Evolutionary conservation across 257 asterid species (phyloP).

Genomic region (Datura wrightii): DNA sequence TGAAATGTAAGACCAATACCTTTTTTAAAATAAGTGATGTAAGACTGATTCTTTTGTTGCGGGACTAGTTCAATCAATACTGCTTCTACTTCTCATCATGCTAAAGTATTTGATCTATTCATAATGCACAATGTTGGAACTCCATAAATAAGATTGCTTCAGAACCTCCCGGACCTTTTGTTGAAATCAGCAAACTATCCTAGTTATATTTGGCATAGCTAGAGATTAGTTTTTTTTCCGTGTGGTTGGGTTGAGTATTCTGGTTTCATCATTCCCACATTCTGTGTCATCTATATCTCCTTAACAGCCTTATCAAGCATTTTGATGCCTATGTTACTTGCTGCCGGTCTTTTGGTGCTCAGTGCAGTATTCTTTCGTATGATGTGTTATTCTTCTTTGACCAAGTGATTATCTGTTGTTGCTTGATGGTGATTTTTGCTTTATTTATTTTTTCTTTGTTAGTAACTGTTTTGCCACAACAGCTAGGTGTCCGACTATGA

Average conservation of each 20-base stretch:
- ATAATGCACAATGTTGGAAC: not conserved
- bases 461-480: not conserved
- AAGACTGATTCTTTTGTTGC: no score
- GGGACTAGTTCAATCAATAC: not conserved
- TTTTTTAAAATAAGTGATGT: no score
- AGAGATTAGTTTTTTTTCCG: not conserved
- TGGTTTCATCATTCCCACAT: not conserved
- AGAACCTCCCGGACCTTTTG: not conserved
- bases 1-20: no score
- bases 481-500: not conserved
- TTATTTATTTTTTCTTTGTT: not conserved
- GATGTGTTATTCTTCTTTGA: not conserved
- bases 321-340: not conserved
- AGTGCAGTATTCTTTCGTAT: not conserved
- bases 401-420: not conserved
- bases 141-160: not conserved
- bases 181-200: not conserved
- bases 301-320: not conserved
- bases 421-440: not conserved
- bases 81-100: not conserved
- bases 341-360: not conserved
- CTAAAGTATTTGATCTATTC: not conserved
- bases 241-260: not conserved
- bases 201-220: not conserved
- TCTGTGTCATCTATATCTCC: not conserved